phyloP scores from a whole-genome alignment of 768 basidiomycete genomes.

The Kwoniella mangroviensis region DNA sequence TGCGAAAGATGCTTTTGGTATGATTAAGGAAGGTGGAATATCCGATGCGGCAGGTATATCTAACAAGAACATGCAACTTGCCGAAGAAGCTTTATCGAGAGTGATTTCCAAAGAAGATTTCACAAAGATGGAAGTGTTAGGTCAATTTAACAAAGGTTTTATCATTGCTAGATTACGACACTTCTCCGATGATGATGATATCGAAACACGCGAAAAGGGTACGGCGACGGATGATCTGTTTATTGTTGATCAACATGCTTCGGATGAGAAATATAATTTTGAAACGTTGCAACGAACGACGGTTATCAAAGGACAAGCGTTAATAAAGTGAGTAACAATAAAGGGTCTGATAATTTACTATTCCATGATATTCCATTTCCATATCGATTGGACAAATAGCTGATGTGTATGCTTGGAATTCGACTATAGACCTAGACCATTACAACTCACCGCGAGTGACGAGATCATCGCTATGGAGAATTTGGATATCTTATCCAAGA shows the following conservation, averaged over 20 bases:
- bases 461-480: constrained; percentile 87
- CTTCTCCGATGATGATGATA: not conserved
- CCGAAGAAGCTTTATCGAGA: constrained; percentile 72
- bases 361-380: too few species aligned
- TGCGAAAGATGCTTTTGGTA: constrained; percentile 36
- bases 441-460: constrained; percentile 87
- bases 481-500: constrained; percentile 75
- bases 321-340: constrained; percentile 76
- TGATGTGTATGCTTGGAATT: not conserved
- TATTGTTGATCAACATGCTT: constrained; percentile 95
- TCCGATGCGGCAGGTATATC: constrained; percentile 51
- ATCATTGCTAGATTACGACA: constrained; percentile 73
- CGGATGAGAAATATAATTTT: constrained; percentile 98
- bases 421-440: constrained; percentile 67
- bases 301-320: constrained; percentile 78
- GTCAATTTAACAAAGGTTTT: constrained; percentile 96
- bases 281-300: constrained; percentile 92
- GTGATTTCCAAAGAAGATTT: constrained; percentile 90
- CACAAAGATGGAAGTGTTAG: constrained; percentile 76
- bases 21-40: constrained; percentile 32
- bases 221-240: constrained; percentile 78
- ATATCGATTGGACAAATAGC: not conserved
- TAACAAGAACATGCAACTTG: constrained; percentile 62
- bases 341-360: too few species aligned
- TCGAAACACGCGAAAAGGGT: not conserved